These are phyloP conservation scores for Phytophthora cactorum DNA, from an alignment of 352 stramenopile genomes.

Conservation along the genomic window DNA sequence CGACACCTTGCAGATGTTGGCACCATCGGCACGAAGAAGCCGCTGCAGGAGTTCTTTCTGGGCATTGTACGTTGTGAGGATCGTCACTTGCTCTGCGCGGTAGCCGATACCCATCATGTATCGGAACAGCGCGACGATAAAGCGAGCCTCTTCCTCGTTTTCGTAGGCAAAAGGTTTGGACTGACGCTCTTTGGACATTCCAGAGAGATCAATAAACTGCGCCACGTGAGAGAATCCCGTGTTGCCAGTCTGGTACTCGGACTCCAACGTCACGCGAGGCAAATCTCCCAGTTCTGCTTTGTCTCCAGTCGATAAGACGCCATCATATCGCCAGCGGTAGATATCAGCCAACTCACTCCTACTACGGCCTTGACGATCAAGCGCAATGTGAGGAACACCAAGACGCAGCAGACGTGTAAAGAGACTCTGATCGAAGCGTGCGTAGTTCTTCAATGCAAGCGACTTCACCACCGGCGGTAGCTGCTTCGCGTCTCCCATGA, in stretches of 20 bases:
- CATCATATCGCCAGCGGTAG: constrained; percentile 87
- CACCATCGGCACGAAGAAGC: constrained; percentile 61
- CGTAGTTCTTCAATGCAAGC: constrained; percentile 86
- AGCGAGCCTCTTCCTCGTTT: constrained; percentile 96
- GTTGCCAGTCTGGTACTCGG: constrained; percentile 75
- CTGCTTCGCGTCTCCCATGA: constrained; percentile 95
- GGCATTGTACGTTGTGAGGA: constrained; percentile 96
- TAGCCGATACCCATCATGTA: constrained; percentile 96
- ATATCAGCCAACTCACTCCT: constrained; percentile 87
- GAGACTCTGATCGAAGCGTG: constrained; percentile 94
- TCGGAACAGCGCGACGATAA: constrained; percentile 92
- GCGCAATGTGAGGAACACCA: constrained; percentile 90
- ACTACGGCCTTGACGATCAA: constrained; percentile 92
- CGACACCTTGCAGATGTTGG: constrained; percentile 58
- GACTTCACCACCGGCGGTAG: constrained; percentile 93
- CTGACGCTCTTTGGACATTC: constrained; percentile 63
- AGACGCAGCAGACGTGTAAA: constrained; percentile 95
- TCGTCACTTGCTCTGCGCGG: constrained; percentile 88
- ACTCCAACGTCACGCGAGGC: constrained; percentile 17
- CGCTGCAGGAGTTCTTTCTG: constrained; percentile 94
- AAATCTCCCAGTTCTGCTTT: constrained; percentile 36
- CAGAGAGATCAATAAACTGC: constrained; percentile 90
- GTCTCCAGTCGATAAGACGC: constrained; percentile 13
- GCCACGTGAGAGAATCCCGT: constrained; percentile 88
- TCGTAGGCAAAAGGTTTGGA: constrained; percentile 91